Percentiles rank a stretch among this genome's conserved stretches.
phyloP scores from a whole-genome alignment of 2,329 filamentous ascomycete species.

The Calycina herbarum region DNA sequence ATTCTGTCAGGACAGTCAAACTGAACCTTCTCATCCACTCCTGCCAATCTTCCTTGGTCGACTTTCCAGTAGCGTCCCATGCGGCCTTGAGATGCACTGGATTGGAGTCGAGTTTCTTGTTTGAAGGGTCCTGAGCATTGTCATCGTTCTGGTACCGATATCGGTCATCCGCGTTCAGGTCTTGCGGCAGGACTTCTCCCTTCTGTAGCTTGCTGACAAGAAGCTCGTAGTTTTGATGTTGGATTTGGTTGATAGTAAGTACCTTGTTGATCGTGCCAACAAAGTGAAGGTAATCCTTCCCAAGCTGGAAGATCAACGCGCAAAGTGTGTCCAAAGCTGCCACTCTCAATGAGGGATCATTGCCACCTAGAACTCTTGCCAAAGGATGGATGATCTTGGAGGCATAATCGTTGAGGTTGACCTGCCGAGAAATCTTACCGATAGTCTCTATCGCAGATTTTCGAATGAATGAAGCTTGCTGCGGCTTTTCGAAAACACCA shows the following conservation, averaged over 20 bases:
- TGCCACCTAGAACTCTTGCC: conserved; percentile 73
- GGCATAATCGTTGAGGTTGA: conserved; percentile 96
- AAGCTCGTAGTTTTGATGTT: conserved; percentile 88
- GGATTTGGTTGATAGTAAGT: conserved; percentile 75
- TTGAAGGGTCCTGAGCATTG: conserved; percentile 77
- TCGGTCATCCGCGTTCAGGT: conserved; percentile 81
- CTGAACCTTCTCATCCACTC: conserved; percentile 98
- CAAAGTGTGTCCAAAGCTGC: conserved; percentile 92
- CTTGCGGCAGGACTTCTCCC: conserved; percentile 91
- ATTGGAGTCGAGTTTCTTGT: conserved; percentile 95
- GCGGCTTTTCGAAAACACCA: conserved; percentile 85
- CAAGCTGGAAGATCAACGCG: conserved; percentile 91
- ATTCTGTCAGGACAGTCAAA: conserved; percentile 91
- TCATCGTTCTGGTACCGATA: conserved; percentile 81
- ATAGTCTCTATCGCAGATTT: conserved; percentile 93
- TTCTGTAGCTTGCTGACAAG: conserved; percentile 92
- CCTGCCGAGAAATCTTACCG: conserved; percentile 89
- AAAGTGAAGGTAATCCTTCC: conserved; percentile 93
- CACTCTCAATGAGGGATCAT: conserved; percentile 71
- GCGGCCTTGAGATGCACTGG: conserved; percentile 95
- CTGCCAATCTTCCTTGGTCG: conserved; percentile 97
- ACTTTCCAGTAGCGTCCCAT: conserved; percentile 96
- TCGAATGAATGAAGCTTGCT: conserved; percentile 75
- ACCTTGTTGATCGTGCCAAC: conserved; percentile 90
- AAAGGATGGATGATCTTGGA: conserved; percentile 95